Percentiles rank a stretch among this genome's conserved stretches.
Conservation (phyloP, 768 basidiomycete genomes). For the Tylopilus sp. region DNA sequence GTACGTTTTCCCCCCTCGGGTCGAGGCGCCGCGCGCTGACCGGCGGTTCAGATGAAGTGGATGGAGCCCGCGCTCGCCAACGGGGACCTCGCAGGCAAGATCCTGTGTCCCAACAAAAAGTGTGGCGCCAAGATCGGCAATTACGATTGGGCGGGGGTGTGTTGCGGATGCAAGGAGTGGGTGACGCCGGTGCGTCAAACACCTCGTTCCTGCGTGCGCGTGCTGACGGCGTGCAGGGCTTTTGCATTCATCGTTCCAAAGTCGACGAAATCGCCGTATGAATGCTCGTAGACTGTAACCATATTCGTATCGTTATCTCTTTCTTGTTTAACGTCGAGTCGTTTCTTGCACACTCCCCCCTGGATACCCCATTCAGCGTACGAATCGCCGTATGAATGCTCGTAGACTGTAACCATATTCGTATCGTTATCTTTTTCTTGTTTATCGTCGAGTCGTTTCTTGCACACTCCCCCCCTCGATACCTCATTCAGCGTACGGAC, state of each 20-base stretch:
- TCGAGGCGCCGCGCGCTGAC: background rate
- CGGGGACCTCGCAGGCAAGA: constrained; percentile 85
- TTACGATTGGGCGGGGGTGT: constrained; percentile 94
- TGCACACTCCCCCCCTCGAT: too few species aligned
- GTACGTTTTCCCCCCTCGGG: constrained; percentile 36
- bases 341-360: too few species aligned
- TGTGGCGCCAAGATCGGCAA: constrained; percentile 91
- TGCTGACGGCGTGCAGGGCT: constrained; percentile 34
- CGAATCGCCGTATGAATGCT: constrained; percentile 34
- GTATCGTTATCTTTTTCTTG: background rate
- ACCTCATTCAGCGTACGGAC: background rate
- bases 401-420: background rate
- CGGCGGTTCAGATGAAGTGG: constrained; percentile 75
- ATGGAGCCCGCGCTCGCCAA: constrained; percentile 79
- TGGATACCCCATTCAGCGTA: too few species aligned
- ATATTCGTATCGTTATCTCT: background rate
- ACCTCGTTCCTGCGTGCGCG: background rate
- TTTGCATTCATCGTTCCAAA: constrained; percentile 66
- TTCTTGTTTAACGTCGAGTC: too few species aligned
- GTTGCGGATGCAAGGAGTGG: constrained; percentile 91
- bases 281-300: background rate
- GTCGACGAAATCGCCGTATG: constrained; percentile 55
- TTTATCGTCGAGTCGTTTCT: too few species aligned
- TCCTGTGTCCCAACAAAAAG: constrained; percentile 87
- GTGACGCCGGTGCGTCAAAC: constrained; percentile 65